Evolutionary conservation across 768 basidiomycete genomes (phyloP), one percentile per base, ranked within the genome.

Genomic region (Hygrophorus pudorinus): DNA sequence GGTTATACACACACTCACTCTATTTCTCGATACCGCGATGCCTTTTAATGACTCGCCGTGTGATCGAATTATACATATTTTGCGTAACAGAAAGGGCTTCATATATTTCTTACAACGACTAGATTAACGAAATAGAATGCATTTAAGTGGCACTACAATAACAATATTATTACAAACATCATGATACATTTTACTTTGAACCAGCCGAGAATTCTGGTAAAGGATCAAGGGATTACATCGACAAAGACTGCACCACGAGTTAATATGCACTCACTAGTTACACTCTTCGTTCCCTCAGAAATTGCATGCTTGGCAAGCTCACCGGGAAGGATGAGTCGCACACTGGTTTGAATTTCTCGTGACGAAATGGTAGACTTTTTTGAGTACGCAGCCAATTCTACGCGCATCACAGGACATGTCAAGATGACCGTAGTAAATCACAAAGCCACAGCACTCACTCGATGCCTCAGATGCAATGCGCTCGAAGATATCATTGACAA

Each of bases 291-390:
- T 47, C 94, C 94, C 65, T 98, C 94, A 20, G 91, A 94, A 64
- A 97, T 96, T 44, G 94, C 94, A 61, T 98, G 94, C 74, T 98
- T 98, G 59, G 92, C 87, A 35, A 98, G 79, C 68, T 97, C 93
- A 66, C 92, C 94, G 48, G 93, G 92, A 18, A 98, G 82, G 59
- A 98, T 96, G 35, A 94, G 75, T 45, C 93, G 85, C 39, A 96
- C 93, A 33, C 88, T 76, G 21, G 94, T 98, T 67, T 97, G 94
- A 58, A 98, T 98, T 67, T 98, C 94, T 48, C 94, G 87, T 17
- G 91, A 96, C 14, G 93, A 94, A 63, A 98, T 98, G 35, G 94
- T 97, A 3, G 94, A 96, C 68, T 96, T 94, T 79, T 97, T 94
- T 44, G 93, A 96, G 76, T 98, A 98, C 1, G 89, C 78, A 45